Percentiles rank a stretch among this genome's conserved stretches.
These are phyloP conservation scores for Antrodiella citrinella DNA, from an alignment of 768 basidiomycete genomes.

Conservation along the genomic window DNA sequence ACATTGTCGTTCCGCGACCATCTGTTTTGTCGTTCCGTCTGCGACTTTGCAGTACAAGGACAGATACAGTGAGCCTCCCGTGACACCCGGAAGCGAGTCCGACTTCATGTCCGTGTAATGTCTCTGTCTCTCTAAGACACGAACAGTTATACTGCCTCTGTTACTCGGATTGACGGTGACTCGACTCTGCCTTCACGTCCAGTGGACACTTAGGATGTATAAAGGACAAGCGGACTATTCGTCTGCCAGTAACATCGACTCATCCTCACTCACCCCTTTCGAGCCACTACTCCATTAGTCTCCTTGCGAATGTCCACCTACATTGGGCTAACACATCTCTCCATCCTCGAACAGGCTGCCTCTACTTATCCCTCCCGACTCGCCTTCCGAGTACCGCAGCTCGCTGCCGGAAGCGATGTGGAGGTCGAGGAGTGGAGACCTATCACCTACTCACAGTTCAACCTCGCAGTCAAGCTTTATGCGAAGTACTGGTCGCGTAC, in stretches of 20 bases:
- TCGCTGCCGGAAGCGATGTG: constrained; percentile 26
- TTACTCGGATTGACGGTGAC: neutral
- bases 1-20: neutral
- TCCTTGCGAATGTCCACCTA: constrained; percentile 12
- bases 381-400: constrained; percentile 50
- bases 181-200: neutral
- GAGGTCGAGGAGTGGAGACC: constrained; percentile 42
- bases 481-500: constrained; percentile 51
- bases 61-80: neutral
- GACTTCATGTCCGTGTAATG: no score
- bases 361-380: constrained; percentile 36
- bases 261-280: neutral
- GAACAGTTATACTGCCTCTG: no score
- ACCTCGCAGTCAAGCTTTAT: constrained; percentile 50
- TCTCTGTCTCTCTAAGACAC: no score
- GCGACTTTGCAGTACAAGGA: neutral
- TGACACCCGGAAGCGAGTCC: no score
- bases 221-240: neutral
- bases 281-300: neutral
- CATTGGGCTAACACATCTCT: constrained; percentile 58
- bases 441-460: constrained; percentile 57
- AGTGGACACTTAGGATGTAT: neutral
- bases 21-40: neutral
- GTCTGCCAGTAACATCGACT: neutral
- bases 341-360: constrained; percentile 48